Evolutionary conservation across 1,139 yeast genomes (phyloP).

Genomic region (Debaryomyces nepalensis): DNA sequence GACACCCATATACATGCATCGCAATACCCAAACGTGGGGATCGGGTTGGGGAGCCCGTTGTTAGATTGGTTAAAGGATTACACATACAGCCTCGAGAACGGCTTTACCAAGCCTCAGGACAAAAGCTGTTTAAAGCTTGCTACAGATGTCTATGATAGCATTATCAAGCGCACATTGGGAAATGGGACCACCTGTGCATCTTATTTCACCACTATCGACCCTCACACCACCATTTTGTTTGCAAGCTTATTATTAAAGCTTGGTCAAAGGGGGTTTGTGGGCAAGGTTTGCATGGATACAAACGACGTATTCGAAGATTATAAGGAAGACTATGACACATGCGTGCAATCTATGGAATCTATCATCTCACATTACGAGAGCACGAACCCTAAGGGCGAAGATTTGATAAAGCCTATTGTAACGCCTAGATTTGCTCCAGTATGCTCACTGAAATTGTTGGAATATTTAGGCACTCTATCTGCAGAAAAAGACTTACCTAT

Average conservation of each 20-base stretch:
- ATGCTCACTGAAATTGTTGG: slow-evolving; percentile 67
- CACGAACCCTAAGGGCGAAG: slow-evolving; percentile 54
- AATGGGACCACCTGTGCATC: slow-evolving; percentile 93
- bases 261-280: slow-evolving; percentile 90
- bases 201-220: slow-evolving; percentile 87
- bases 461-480: slow-evolving; percentile 66
- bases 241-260: slow-evolving; percentile 67
- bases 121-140: slow-evolving; percentile 56
- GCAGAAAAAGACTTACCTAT: slow-evolving; percentile 58
- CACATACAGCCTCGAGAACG: slow-evolving; percentile 85
- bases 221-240: slow-evolving; percentile 71
- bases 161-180: slow-evolving; percentile 65
- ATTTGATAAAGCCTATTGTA: slow-evolving; percentile 68
- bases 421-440: slow-evolving; percentile 97
- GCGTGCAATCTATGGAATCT: slow-evolving; percentile 58
- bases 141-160: slow-evolving; percentile 60
- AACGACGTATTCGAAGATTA: slow-evolving; percentile 68
- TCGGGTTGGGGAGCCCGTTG: slow-evolving; percentile 83
- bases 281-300: slow-evolving; percentile 89
- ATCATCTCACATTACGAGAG: slow-evolving; percentile 60
- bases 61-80: slow-evolving; percentile 86
- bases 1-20: slow-evolving; percentile 98
- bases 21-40: slow-evolving; percentile 92
- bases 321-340: slow-evolving; percentile 64
- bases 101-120: slow-evolving; percentile 41